Conservation (phyloP, 441 rosid genomes). For the Pelargonium citronellum region DNA sequence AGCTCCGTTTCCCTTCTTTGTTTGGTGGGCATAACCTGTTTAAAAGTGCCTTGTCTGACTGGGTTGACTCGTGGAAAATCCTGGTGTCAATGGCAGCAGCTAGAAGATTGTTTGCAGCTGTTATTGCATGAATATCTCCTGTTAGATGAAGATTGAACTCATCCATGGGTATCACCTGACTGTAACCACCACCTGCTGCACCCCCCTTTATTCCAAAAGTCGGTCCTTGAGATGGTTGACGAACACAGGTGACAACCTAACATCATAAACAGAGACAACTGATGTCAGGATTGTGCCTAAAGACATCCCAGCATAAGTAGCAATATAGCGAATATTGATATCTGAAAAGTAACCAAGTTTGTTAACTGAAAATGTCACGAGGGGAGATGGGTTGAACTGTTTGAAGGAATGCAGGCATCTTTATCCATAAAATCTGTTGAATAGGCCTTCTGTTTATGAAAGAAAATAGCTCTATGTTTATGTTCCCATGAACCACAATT, state of each 20-base stretch:
- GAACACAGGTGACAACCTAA: constrained; percentile 88
- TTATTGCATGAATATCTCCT: constrained; percentile 95
- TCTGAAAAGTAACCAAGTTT: not conserved
- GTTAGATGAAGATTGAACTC: constrained; percentile 96
- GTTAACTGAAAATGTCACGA: not conserved
- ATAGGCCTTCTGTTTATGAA: not conserved
- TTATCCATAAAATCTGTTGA: not conserved
- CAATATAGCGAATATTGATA: not conserved
- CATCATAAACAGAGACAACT: constrained; percentile 10
- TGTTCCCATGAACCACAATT: not conserved
- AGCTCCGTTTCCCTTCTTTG: constrained; percentile 77
- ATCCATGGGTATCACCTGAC: constrained; percentile 99
- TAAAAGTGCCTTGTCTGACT: constrained; percentile 88
- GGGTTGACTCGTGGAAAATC: constrained; percentile 81
- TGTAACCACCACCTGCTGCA: constrained; percentile 98
- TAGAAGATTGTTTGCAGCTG: constrained; percentile 96
- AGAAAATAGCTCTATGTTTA: not conserved
- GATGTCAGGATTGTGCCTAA: not conserved
- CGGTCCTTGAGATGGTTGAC: constrained; percentile 99
- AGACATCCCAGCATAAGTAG: not conserved
- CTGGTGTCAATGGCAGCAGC: constrained; percentile 98
- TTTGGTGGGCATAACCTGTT: constrained; percentile 77
- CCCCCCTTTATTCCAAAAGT: constrained; percentile 99
- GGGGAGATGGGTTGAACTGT: not conserved
- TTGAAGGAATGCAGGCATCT: not conserved